These are phyloP conservation scores for Parsonsia alboflavescens DNA, from an alignment of 257 asterid species.

Conservation along the genomic window DNA sequence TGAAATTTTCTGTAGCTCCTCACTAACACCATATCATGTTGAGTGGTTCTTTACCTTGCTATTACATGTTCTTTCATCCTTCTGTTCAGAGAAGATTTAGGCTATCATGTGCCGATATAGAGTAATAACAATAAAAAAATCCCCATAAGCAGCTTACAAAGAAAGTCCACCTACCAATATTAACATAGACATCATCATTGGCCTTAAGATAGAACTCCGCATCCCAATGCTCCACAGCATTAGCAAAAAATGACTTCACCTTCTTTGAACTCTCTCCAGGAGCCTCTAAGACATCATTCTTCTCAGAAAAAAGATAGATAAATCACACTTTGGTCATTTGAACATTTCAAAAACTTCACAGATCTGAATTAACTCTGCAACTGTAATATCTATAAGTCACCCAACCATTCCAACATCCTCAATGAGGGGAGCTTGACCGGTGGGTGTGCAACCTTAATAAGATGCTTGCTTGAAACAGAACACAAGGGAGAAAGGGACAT, in stretches of 20 bases:
- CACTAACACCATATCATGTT: neutral
- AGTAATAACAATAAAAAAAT: neutral
- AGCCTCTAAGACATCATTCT: constrained; percentile 73
- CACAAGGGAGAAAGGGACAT: constrained; percentile 1
- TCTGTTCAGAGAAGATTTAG: neutral
- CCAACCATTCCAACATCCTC: neutral
- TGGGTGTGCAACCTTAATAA: neutral
- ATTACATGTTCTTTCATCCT: neutral
- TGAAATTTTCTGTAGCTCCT: neutral
- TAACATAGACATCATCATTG: constrained; percentile 75
- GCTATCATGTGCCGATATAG: neutral
- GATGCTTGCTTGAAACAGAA: neutral
- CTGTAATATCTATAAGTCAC: neutral
- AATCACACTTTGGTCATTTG: constrained; percentile 2
- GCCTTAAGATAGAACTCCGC: constrained; percentile 78
- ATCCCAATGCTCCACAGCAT: constrained; percentile 85
- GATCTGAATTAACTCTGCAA: neutral
- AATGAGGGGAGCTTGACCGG: no score
- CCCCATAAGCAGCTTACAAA: neutral
- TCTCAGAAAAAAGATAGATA: constrained; percentile 16
- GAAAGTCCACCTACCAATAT: constrained; percentile 52
- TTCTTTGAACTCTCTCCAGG: constrained; percentile 56
- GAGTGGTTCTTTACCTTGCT: neutral
- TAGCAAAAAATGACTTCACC: constrained; percentile 55
- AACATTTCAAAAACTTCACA: neutral